Evolutionary conservation across 2,329 filamentous ascomycete genomes (phyloP).

Genomic region (Pseudovirgaria hyperparasitica): DNA sequence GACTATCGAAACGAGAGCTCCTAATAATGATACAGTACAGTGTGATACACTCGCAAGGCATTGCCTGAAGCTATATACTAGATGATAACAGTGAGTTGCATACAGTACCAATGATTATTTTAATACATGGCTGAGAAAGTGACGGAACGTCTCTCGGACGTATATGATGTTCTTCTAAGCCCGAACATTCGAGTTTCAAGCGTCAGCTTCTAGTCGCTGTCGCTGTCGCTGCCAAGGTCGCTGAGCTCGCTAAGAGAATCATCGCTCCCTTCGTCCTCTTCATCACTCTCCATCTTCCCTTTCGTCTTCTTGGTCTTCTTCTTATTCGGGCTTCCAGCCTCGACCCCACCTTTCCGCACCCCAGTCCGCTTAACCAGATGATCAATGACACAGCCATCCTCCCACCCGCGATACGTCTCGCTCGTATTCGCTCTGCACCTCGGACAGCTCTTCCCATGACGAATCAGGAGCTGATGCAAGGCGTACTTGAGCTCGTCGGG

Average conservation of each 20-base stretch:
- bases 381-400: conserved; percentile 51
- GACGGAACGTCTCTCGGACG: too few species aligned
- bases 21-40: too few species aligned
- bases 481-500: conserved; percentile 52
- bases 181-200: too few species aligned
- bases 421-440: conserved; percentile 49
- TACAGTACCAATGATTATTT: too few species aligned
- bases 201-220: too few species aligned
- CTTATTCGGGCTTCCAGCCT: conserved; percentile 9
- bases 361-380: conserved; percentile 47
- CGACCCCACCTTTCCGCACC: conserved; percentile 33
- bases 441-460: conserved; percentile 49
- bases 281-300: conserved; percentile 4
- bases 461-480: conserved; percentile 48
- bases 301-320: conserved; percentile 8
- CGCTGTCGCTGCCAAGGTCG: conserved; percentile 6
- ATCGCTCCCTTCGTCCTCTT: conserved; percentile 13
- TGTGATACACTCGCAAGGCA: too few species aligned
- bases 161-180: too few species aligned
- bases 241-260: conserved; percentile 14
- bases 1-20: too few species aligned
- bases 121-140: too few species aligned
- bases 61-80: too few species aligned
- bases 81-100: too few species aligned
- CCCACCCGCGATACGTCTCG: conserved; percentile 48